A percentile compares a stretch with the other conserved stretches of the same genome.
These are phyloP conservation scores for Ustilago trichophora DNA, from an alignment of 1,284 basidiomycete genomes.

Conservation along the genomic window DNA sequence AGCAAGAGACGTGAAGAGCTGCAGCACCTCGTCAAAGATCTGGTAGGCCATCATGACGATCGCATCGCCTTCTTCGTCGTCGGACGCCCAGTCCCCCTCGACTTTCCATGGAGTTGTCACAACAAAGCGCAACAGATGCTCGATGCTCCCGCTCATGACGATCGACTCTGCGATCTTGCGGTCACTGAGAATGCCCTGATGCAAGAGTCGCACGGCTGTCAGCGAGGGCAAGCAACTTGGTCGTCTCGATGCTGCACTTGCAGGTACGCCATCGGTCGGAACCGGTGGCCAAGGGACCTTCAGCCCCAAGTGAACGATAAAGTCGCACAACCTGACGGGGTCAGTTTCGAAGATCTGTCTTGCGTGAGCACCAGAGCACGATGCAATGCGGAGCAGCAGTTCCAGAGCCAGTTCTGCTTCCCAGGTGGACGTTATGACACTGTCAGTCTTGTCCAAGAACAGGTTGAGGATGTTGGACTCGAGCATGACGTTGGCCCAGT, in stretches of 20 bases:
- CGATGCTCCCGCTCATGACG: conserved; percentile 71
- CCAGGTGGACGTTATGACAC: conserved; percentile 38
- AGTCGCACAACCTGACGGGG: conserved; percentile 22
- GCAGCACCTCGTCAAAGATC: conserved; percentile 67
- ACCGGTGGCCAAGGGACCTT: conserved; percentile 40
- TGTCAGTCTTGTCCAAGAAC: conserved; percentile 33
- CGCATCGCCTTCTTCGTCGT: conserved; percentile 67
- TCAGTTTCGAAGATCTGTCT: conserved; percentile 17
- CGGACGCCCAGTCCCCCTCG: conserved; percentile 43
- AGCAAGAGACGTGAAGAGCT: conserved; percentile 75
- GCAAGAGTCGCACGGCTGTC: conserved; percentile 73
- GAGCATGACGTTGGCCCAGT: conserved; percentile 41
- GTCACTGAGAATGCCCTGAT: conserved; percentile 74
- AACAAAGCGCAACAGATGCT: conserved; percentile 78
- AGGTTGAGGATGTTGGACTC: conserved; percentile 25
- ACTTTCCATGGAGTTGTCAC: conserved; percentile 72
- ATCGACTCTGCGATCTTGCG: conserved; percentile 75
- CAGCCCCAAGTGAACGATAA: conserved; percentile 35
- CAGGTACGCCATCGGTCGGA: not conserved
- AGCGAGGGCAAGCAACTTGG: conserved; percentile 17
- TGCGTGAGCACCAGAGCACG: conserved; percentile 35
- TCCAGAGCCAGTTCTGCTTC: conserved; percentile 39
- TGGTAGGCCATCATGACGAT: conserved; percentile 63
- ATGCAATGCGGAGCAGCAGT: conserved; percentile 36
- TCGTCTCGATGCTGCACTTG: not conserved